Percentiles rank a stretch among this genome's conserved stretches.
phyloP scores from a whole-genome alignment of 73 alveolate genomes.

The Blepharisma stoltei region DNA sequence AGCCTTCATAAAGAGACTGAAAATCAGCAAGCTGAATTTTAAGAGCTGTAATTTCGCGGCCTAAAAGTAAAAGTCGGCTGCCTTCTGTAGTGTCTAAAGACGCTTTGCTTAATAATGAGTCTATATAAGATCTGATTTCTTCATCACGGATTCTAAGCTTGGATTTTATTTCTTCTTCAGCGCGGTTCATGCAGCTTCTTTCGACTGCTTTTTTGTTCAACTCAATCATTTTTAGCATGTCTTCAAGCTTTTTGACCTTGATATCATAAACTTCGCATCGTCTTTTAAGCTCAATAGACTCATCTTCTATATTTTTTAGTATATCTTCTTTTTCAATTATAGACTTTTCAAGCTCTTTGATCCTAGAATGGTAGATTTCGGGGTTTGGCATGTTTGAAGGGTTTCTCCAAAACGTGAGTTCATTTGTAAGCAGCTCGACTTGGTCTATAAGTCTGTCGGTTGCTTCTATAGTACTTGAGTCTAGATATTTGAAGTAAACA shows the following conservation, averaged over 20 bases:
- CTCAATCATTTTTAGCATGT: not conserved
- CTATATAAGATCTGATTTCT: slow-evolving; percentile 37
- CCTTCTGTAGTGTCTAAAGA: slow-evolving; percentile 32
- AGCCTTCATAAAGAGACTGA: not conserved
- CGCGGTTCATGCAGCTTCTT: not conserved
- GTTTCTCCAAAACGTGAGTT: slow-evolving; percentile 4
- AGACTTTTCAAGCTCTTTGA: not conserved
- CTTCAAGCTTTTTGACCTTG: not conserved
- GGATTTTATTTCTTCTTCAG: slow-evolving; percentile 37
- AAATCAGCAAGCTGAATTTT: slow-evolving; percentile 27
- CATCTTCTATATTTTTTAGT: not conserved
- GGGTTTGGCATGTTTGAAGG: slow-evolving; percentile 28
- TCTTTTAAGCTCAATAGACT: not conserved
- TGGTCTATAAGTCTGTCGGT: not conserved
- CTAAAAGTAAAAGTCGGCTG: slow-evolving; percentile 32
- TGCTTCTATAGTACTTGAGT: not conserved
- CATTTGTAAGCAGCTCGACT: not conserved
- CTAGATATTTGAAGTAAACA: not conserved
- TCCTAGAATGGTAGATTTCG: not conserved
- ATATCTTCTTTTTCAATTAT: not conserved
- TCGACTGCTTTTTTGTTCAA: slow-evolving; percentile 1
- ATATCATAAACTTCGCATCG: not conserved
- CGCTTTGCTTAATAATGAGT: slow-evolving; percentile 39
- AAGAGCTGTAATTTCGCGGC: slow-evolving; percentile 36
- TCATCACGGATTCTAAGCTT: slow-evolving; percentile 41